phyloP scores from a whole-genome alignment of 768 basidiomycete species.

The Wakefieldia striispora region DNA sequence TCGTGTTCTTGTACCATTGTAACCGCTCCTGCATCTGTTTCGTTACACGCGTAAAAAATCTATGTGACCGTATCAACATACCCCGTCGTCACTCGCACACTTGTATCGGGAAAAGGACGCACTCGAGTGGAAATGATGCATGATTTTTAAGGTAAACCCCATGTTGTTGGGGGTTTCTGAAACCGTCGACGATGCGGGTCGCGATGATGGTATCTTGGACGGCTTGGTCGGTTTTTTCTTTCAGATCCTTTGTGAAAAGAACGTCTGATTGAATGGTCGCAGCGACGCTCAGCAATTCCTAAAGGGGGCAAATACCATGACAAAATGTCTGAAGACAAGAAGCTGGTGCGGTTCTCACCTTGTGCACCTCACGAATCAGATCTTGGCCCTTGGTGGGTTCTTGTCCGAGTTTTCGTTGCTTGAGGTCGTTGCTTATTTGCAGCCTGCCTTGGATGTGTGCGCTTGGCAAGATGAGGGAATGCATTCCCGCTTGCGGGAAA shows the following conservation, averaged over 20 bases:
- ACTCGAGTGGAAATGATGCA: conserved; percentile 83
- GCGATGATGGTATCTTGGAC: conserved; percentile 80
- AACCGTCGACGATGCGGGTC: conserved; percentile 75
- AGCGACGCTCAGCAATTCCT: conserved; percentile 67
- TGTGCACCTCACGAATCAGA: conserved; percentile 62
- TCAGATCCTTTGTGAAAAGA: conserved; percentile 65
- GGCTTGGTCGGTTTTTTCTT: conserved; percentile 71
- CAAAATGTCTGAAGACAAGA: not conserved
- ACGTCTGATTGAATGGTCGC: conserved; percentile 66
- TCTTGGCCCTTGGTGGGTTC: conserved; percentile 75
- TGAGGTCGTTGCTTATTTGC: conserved; percentile 78
- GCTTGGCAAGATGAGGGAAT: conserved; percentile 36
- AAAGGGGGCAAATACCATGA: not conserved
- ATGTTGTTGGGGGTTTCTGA: conserved; percentile 70
- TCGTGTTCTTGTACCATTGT: conserved; percentile 76
- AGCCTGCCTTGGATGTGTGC: conserved; percentile 72
- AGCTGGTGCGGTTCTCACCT: conserved; percentile 39
- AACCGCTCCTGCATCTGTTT: conserved; percentile 71
- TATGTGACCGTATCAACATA: conserved; percentile 24
- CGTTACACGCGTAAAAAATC: conserved; percentile 74
- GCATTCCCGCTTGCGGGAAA: not conserved
- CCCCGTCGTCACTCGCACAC: not conserved
- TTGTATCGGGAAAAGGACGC: conserved; percentile 23
- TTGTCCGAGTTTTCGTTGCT: conserved; percentile 71
- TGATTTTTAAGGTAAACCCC: conserved; percentile 72